Base-by-base conservation (phyloP, 352 stramenopile species). In the Pythium dissotocum region DNA sequence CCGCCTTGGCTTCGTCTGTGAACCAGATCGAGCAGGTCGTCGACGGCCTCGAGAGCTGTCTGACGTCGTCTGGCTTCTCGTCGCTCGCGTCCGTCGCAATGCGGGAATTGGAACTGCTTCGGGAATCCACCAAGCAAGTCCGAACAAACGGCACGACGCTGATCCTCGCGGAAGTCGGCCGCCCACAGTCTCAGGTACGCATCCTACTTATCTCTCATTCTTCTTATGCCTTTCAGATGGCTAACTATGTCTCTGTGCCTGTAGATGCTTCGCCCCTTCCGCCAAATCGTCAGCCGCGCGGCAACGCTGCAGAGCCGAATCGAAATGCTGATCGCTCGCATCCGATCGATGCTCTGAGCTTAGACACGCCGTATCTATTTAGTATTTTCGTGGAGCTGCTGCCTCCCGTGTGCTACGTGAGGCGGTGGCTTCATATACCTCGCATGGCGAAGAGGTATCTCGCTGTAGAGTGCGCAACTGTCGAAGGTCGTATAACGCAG, bases 1-100 rank as follows among this genome's bases (percentile, higher is more conserved):
- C 56, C 28, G 64, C 40, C 14, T 63, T 92, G 35, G 77, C 74
- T 4, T 74, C 55, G 13, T 83, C 87, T 64, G 66, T 90, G 16
- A 73, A 72, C 35, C 77, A 90, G 30, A 91, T 89, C 57, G 81
- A 91, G 69, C 67, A 77, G 9, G 65, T 91, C 2, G 73, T 90
- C 12, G 80, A 89, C 54, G 79, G 82, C 0, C 81, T 91, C 18
- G 78, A 87, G 33, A 73, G 24, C 21, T 81, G 62, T 48, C 58
- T 91, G 55, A 63, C 71, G 2, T 73, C 61, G 0, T 73, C 77
- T 0, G 68, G 78, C 24, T 80, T 89, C 16, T 69, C 67, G n/a
- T 81, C 75, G 21, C 60, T 91, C 38, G 73, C 76, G 35, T 49
- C 52, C 0, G 61, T 73, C 14, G 78, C 87, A 2, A 36, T 88